Evolutionary conservation across 768 basidiomycete genomes (phyloP).

Genomic region (Hygrocybe punicea): DNA sequence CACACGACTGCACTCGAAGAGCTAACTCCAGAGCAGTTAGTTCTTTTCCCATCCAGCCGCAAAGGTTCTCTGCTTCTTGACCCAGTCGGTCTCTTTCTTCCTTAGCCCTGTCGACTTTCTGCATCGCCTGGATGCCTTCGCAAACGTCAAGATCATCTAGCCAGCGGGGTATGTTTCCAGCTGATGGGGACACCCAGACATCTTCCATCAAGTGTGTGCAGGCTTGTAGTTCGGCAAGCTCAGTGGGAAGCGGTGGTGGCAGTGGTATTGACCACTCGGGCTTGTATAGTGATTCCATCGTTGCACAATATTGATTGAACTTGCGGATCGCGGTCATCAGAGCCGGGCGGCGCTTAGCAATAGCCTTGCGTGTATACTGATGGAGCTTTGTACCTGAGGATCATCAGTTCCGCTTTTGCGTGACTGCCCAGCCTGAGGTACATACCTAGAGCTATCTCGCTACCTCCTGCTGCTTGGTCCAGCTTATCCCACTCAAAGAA

Average conservation of each 20-base stretch:
- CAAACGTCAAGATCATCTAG: constrained; percentile 6
- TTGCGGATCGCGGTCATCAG: constrained; percentile 22
- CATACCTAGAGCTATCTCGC: constrained; percentile 15
- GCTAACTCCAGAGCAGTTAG: constrained; percentile 24
- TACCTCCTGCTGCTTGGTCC: constrained; percentile 20
- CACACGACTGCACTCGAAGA: constrained; percentile 17
- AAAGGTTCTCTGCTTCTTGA: constrained; percentile 33
- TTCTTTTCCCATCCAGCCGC: constrained; percentile 33
- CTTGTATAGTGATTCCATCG: constrained; percentile 15
- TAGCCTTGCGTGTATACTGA: constrained; percentile 27
- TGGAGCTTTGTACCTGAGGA: constrained; percentile 29
- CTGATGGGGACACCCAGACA: constrained; percentile 30
- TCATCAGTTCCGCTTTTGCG: neutral
- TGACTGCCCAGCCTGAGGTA: neutral
- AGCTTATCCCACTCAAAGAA: constrained; percentile 28
- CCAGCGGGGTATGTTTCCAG: constrained; percentile 14
- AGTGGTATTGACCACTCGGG: constrained; percentile 28
- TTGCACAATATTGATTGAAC: constrained; percentile 29
- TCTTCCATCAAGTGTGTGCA: constrained; percentile 31
- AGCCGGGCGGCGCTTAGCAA: constrained; percentile 25
- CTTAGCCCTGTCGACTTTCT: constrained; percentile 24
- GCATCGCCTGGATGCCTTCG: constrained; percentile 16
- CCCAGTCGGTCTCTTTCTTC: constrained; percentile 30
- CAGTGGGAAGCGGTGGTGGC: constrained; percentile 30
- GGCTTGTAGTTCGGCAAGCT: constrained; percentile 24